These are phyloP conservation scores for Coemansia sp. DNA, from an alignment of 192 early-diverging fungal species.

Conservation along the genomic window DNA sequence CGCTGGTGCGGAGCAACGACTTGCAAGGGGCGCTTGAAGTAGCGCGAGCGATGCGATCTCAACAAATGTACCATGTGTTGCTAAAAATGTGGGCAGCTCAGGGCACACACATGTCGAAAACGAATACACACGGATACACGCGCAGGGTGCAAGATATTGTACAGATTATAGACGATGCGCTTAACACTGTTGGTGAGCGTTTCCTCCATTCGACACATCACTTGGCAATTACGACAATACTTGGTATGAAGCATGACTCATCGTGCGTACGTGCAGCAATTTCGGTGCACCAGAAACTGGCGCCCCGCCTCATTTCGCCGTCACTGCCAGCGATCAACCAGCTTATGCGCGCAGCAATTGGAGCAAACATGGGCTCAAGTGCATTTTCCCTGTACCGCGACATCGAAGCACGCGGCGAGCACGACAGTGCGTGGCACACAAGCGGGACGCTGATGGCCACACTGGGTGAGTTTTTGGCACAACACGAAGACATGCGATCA, in stretches of 20 bases:
- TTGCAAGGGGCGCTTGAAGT: slow-evolving; percentile 5
- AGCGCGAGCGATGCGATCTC: slow-evolving; percentile 7
- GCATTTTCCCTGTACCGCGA: slow-evolving; percentile 28
- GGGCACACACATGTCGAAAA: background rate
- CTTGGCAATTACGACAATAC: slow-evolving; percentile 11
- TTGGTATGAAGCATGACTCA: background rate
- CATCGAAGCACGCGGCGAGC: slow-evolving; percentile 9
- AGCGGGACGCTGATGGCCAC: slow-evolving; percentile 17
- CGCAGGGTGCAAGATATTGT: slow-evolving; percentile 14
- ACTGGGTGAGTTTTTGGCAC: slow-evolving; percentile 22
- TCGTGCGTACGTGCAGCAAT: slow-evolving; percentile 4
- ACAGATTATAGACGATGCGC: slow-evolving; percentile 4
- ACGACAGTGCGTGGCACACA: background rate
- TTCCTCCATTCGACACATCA: slow-evolving; percentile 37
- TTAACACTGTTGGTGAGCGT: slow-evolving; percentile 2
- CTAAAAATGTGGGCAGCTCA: slow-evolving; percentile 17
- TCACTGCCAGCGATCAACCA: slow-evolving; percentile 23
- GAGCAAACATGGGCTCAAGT: background rate
- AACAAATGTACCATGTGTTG: slow-evolving; percentile 14
- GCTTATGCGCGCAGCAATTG: slow-evolving; percentile 15
- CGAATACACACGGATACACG: background rate
- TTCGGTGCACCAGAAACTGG: slow-evolving; percentile 19
- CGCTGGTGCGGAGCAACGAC: slow-evolving; percentile 14
- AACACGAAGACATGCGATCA: slow-evolving; percentile 14
- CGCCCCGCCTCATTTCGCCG: slow-evolving; percentile 20